A percentile compares a stretch with the other conserved stretches of the same genome.
These are phyloP conservation scores for Platanthera guangdongensis DNA, from an alignment of 106 monocot genomes.

Conservation along the genomic window DNA sequence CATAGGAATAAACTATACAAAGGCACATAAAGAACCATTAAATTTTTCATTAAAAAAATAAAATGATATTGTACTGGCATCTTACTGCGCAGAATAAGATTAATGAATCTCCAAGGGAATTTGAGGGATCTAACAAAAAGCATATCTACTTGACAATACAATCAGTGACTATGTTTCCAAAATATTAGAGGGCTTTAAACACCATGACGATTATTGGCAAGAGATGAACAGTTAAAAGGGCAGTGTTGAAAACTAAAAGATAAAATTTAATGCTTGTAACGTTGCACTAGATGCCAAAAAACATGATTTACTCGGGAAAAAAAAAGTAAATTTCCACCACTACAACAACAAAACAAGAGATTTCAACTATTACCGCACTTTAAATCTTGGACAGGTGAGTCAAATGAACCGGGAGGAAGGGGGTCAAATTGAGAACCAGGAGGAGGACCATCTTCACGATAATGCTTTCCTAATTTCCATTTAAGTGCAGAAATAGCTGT, in stretches of 20 bases:
- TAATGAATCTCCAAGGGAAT: background rate
- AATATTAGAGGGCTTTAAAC: background rate
- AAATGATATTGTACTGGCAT: background rate
- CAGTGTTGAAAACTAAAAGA: no score
- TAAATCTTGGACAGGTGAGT: constrained; percentile 24
- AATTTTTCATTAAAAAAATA: background rate
- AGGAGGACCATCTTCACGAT: constrained; percentile 34
- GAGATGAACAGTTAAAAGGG: background rate
- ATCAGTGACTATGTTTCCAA: background rate
- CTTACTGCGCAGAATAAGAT: background rate
- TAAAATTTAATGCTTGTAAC: background rate
- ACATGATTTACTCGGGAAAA: background rate
- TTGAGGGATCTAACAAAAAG: background rate
- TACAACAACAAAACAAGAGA: background rate
- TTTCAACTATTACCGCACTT: constrained; percentile 15
- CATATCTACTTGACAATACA: background rate
- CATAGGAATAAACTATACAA: background rate
- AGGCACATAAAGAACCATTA: background rate
- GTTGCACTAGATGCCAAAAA: background rate
- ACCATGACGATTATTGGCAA: background rate
- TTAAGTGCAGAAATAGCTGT: constrained; percentile 21
- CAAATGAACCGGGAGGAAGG: constrained; percentile 43
- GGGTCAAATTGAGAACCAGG: constrained; percentile 24
- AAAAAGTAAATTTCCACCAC: background rate
- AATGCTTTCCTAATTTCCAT: constrained; percentile 22